Evolutionary conservation across 176 grass and related monocot genomes (phyloP).

Genomic region (Avena sativa): DNA sequence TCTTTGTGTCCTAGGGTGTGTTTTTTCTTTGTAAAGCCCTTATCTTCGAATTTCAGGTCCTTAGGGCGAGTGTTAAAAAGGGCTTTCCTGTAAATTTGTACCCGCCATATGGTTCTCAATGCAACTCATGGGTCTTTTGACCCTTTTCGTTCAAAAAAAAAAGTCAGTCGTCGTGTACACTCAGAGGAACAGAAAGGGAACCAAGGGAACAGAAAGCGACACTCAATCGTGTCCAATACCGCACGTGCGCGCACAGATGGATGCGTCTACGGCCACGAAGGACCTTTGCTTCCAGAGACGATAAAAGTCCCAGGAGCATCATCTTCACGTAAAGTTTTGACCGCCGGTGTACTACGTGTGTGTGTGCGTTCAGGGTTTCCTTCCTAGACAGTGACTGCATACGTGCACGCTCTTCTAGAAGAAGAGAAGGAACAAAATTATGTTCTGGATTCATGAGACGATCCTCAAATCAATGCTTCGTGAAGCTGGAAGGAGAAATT

Average conservation of each 20-base stretch:
- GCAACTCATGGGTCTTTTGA: too few relatives aligned
- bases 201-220: neutral
- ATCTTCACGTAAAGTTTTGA: neutral
- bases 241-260: neutral
- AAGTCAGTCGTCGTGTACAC: neutral
- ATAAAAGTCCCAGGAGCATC: too few relatives aligned
- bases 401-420: neutral
- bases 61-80: too few relatives aligned
- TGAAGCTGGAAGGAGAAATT: neutral
- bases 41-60: too few relatives aligned
- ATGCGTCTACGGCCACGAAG: neutral
- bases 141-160: too few relatives aligned
- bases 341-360: neutral
- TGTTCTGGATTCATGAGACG: too few relatives aligned
- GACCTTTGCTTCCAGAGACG: neutral
- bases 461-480: neutral
- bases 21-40: too few relatives aligned
- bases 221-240: neutral
- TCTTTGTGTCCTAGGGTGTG: too few relatives aligned
- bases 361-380: neutral
- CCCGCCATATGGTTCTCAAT: too few relatives aligned
- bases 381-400: too few relatives aligned
- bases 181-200: too few relatives aligned
- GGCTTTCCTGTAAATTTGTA: too few relatives aligned
- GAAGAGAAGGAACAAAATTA: neutral